Evolutionary conservation across 106 monocot species (phyloP), one percentile per base, ranked within the genome.

Genomic region (Dactylorhiza incarnata): DNA sequence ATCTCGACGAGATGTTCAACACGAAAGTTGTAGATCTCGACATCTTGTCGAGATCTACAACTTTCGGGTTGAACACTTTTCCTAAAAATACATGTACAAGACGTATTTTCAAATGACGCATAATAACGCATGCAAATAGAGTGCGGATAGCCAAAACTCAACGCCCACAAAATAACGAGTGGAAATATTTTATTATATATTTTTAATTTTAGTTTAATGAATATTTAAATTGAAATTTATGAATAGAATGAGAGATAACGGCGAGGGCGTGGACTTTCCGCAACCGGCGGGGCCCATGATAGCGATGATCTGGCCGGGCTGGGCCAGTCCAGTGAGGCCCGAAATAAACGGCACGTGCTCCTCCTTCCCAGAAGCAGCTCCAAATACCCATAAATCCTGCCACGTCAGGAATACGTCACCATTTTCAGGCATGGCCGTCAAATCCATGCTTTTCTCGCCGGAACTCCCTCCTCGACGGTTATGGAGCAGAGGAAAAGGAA

Each of bases 271-370:
- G 9, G 85, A 78, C 49, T 85, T 85, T 45, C 85, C 85, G 50
- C 74, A 81, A 7, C 85, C 81, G 13, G 81, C 81, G 3, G 85
- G 85, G 15, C 85, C 85, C 79, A 85, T 85, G 53, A 85, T 85
- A 37, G 85, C 85, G 70, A 85, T 23, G 1, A 82, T 68, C 63
- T 78, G 58, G 7, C 79, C 67, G 12, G 85, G 85, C 54, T 63
- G 29, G 11, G 82, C 85, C 10, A 51, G 78, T n/a, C 85, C 85
- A 6, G 63, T 79, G 0, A 82, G 44, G 6, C 78, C 85, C 11
- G 71, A 45, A 29, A 85, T 72, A 16, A 85, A 71, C 6, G 79
- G 9, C 11, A 37, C 8, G 7, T 43, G 10, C 6, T 65, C 81
- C 0, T 43, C 81, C n/a, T 74, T 78, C 2, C 51, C n/a, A n/a